A percentile compares a stretch with the other conserved stretches of the same genome.
phyloP scores from a whole-genome alignment of 768 basidiomycete genomes.

The Lactifluus echinatus region DNA sequence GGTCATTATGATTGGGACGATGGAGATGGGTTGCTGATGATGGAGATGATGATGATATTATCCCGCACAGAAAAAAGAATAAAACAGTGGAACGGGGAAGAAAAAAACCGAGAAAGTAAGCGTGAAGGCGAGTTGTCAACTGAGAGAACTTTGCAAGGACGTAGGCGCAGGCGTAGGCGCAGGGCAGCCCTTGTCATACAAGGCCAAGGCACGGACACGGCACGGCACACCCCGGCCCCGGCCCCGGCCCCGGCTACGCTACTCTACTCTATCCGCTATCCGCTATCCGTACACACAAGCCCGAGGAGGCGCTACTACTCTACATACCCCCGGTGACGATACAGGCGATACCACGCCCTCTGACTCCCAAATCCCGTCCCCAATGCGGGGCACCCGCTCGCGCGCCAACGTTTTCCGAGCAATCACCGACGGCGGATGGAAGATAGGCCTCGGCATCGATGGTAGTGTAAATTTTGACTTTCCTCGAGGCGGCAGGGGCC shows the following conservation, averaged over 20 bases:
- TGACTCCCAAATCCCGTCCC: no score
- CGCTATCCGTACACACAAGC: no score
- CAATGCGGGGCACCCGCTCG: not conserved
- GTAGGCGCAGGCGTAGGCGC: no score
- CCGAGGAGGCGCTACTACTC: no score
- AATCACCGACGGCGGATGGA: slow-evolving; percentile 21
- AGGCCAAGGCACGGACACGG: no score
- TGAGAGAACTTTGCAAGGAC: not conserved
- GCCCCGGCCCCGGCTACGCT: no score
- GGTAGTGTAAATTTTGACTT: slow-evolving; percentile 59
- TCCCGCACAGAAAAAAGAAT: not conserved
- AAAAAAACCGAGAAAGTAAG: not conserved
- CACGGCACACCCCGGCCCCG: slow-evolving; percentile 7
- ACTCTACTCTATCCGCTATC: no score
- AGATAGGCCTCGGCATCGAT: slow-evolving; percentile 47
- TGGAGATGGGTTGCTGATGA: not conserved
- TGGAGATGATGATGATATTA: not conserved
- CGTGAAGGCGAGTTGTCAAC: not conserved
- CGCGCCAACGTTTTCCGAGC: slow-evolving; percentile 1
- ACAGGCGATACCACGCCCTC: no score
- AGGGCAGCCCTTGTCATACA: no score
- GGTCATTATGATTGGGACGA: slow-evolving; percentile 47
- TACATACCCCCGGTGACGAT: no score
- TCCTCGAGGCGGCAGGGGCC: slow-evolving; percentile 55
- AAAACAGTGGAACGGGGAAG: not conserved